Evolutionary conservation across 148 eudicot genomes (phyloP).

Genomic region (Fallopia convolvulus): DNA sequence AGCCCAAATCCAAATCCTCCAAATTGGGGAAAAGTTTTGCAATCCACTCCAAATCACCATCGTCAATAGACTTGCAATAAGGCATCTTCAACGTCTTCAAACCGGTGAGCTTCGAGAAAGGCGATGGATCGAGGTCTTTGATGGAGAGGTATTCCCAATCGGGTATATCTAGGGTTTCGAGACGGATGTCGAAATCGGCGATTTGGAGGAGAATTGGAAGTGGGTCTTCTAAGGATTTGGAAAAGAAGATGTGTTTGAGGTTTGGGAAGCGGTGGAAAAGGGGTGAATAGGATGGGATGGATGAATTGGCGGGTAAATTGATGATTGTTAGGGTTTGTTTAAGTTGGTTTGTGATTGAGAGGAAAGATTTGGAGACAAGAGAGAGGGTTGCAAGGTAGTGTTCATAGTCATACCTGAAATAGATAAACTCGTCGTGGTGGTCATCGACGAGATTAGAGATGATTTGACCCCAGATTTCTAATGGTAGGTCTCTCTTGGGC

Average conservation of each 20-base stretch:
- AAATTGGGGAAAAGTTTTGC: constrained; percentile 11
- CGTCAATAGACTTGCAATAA: background rate
- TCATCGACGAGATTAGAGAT: constrained; percentile 18
- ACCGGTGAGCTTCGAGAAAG: constrained; percentile 2
- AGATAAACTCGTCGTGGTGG: too few relatives aligned
- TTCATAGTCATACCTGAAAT: constrained; percentile 13
- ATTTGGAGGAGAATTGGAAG: constrained; percentile 18
- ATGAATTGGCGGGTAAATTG: background rate
- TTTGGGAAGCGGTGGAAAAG: constrained; percentile 34
- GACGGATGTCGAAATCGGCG: constrained; percentile 14
- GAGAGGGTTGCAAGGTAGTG: constrained; percentile 37
- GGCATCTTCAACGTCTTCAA: constrained; percentile 33
- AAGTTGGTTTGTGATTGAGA: constrained; percentile 42
- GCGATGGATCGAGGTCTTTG: too few relatives aligned
- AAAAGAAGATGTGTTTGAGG: constrained; percentile 33
- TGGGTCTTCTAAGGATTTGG: constrained; percentile 17
- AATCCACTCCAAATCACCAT: constrained; percentile 13
- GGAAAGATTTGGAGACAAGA: constrained; percentile 41
- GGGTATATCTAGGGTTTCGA: constrained; percentile 33
- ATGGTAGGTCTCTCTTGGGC: background rate
- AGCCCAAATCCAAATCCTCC: constrained; percentile 42
- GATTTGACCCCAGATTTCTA: constrained; percentile 56
- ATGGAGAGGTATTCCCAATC: constrained; percentile 20
- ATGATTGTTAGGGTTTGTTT: constrained; percentile 28
- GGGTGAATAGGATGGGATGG: constrained; percentile 14